Conservation (phyloP, 2,329 filamentous ascomycete genomes). For the Alternaria brassicicola region DNA sequence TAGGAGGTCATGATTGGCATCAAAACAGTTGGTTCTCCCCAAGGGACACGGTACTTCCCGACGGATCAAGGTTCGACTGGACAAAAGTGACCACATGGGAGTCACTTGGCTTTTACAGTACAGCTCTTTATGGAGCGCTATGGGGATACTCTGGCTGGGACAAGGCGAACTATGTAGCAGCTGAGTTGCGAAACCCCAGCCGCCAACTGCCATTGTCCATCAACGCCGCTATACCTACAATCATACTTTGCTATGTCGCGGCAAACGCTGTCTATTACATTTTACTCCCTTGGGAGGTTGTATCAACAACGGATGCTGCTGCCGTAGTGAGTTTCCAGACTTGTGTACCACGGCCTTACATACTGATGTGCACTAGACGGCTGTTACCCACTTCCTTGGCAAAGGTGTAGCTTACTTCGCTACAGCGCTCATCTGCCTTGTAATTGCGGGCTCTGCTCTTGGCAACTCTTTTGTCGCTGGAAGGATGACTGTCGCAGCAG, state of each 20-base stretch:
- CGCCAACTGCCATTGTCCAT: constrained; percentile 64
- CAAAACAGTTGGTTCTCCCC: constrained; percentile 41
- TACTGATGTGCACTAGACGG: constrained; percentile 27
- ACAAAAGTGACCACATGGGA: constrained; percentile 59
- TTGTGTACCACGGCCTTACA: not conserved
- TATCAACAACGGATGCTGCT: constrained; percentile 66
- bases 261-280: constrained; percentile 69
- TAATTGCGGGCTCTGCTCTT: constrained; percentile 66
- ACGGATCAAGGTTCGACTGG: constrained; percentile 45
- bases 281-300: constrained; percentile 64
- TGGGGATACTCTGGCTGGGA: constrained; percentile 49
- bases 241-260: constrained; percentile 65
- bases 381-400: constrained; percentile 59
- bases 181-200: constrained; percentile 41
- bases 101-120: constrained; percentile 64
- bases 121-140: constrained; percentile 56
- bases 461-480: constrained; percentile 69
- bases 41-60: constrained; percentile 35
- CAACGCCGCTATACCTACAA: constrained; percentile 66
- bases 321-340: constrained; percentile 59
- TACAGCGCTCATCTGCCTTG: constrained; percentile 62
- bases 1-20: constrained; percentile 45
- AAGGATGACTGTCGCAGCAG: constrained; percentile 67
- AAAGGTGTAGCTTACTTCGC: constrained; percentile 59
- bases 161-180: constrained; percentile 50